Evolutionary conservation across 805 yeast species (phyloP).

Genomic region (Monosporozyma servazzii): DNA sequence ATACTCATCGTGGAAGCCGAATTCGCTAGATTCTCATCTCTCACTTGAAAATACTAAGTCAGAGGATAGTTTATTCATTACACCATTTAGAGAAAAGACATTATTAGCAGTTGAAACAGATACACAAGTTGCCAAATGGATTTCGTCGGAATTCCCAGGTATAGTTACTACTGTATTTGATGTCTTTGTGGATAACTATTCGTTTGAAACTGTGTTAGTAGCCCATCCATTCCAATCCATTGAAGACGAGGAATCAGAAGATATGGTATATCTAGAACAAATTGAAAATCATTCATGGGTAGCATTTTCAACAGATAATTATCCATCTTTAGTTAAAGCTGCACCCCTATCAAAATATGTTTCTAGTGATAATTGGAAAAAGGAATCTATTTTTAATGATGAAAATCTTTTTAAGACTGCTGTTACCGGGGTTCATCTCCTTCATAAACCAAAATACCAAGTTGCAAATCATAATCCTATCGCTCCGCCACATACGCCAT

Average conservation of each 20-base stretch:
- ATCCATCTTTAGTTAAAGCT: constrained; percentile 71
- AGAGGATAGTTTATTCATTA: constrained; percentile 64
- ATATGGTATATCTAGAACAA: constrained; percentile 58
- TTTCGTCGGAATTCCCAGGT: constrained; percentile 53
- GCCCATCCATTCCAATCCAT: constrained; percentile 54
- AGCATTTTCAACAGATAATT: constrained; percentile 70
- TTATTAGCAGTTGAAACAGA: constrained; percentile 64
- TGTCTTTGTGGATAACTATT: constrained; percentile 34
- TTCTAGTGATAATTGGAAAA: constrained; percentile 36
- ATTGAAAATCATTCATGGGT: constrained; percentile 66
- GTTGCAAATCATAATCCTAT: constrained; percentile 4
- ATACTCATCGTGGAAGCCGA: constrained; percentile 86
- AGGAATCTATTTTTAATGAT: constrained; percentile 30
- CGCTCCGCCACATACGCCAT: constrained; percentile 8
- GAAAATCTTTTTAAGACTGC: constrained; percentile 35
- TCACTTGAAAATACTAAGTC: constrained; percentile 45
- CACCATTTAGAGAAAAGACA: constrained; percentile 77
- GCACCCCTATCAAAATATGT: constrained; percentile 66
- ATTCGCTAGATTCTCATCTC: constrained; percentile 58
- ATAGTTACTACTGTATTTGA: constrained; percentile 76
- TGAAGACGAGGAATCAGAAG: constrained; percentile 12
- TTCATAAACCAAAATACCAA: constrained; percentile 2
- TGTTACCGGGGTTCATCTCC: constrained; percentile 43
- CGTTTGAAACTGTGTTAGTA: constrained; percentile 39
- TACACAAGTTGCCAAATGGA: constrained; percentile 72